Evolutionary conservation across 192 early-diverging fungal species (phyloP).

Genomic region (Entophlyctis helioformis): DNA sequence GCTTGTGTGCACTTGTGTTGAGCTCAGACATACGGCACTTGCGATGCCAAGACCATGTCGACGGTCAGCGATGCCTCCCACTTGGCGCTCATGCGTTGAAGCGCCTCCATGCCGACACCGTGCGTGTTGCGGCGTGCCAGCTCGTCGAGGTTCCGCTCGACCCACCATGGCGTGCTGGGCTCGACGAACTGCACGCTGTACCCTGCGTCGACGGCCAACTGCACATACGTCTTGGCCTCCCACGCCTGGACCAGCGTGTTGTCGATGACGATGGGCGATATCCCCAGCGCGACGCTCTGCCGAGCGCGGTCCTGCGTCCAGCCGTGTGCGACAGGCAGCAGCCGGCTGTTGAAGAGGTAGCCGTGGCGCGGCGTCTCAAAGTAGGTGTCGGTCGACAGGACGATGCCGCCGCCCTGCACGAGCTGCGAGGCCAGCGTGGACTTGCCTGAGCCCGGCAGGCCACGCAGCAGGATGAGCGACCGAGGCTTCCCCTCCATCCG

Average conservation of each 20-base stretch:
- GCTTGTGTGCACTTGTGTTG: too few species aligned
- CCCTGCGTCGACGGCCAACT: slow-evolving; percentile 8
- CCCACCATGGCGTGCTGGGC: slow-evolving; percentile 33
- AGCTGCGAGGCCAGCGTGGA: slow-evolving; percentile 21
- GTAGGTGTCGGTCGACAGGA: slow-evolving; percentile 39
- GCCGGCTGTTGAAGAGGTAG: slow-evolving; percentile 23
- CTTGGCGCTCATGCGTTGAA: slow-evolving; percentile 24
- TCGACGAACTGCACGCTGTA: slow-evolving; percentile 22
- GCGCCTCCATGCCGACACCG: slow-evolving; percentile 19
- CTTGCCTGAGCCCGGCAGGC: slow-evolving; percentile 34
- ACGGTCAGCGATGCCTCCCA: too few species aligned
- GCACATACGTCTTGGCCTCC: slow-evolving; percentile 36
- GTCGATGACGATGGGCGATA: slow-evolving; percentile 32
- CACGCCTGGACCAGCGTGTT: slow-evolving; percentile 29
- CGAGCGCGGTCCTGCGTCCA: slow-evolving; percentile 25
- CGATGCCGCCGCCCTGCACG: slow-evolving; percentile 2
- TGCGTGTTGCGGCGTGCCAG: slow-evolving; percentile 24
- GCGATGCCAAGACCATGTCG: too few species aligned
- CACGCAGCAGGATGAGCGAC: not conserved
- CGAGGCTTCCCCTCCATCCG: too few species aligned
- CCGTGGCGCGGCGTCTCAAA: slow-evolving; percentile 6
- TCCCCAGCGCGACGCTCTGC: not conserved
- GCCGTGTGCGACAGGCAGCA: slow-evolving; percentile 19
- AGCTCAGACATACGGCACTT: too few species aligned
- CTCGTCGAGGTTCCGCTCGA: slow-evolving; percentile 10